Base-by-base conservation (phyloP, 768 basidiomycete species). In the Trametopsis cervina region DNA sequence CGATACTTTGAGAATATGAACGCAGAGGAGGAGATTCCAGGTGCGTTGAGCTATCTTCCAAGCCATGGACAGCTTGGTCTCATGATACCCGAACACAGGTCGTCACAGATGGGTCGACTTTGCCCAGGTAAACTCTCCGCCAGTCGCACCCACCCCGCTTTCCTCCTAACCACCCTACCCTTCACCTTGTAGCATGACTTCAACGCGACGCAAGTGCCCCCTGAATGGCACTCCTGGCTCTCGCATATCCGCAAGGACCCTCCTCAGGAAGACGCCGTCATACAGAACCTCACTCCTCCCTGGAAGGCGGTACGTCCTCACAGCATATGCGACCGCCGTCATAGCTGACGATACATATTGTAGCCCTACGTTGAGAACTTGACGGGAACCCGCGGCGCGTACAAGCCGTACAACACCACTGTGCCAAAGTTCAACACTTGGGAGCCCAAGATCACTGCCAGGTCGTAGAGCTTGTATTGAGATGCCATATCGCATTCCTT, bases 141-240 rank as follows among this genome's bases (percentile, higher is more conserved):
- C 17, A 18, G n/a, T 20, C 26, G 15, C 11, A 42, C 23, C 23
- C 27, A 44, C 15, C 27, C 26, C 2, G 40, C 13, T 13, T 41
- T 50, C 52, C 36, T 33, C 13, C 9, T 29, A 42, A 39, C 6
- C 25, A 17, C 26, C n/a, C 12, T 37, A 18, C 23, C 13, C 5
- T 17, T 18, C 3, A 21, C 13, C 6, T 6, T 44, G 12, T 48
- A 89, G 80, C 89, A 93, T 61, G 80, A 92, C 53, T 83, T 75
- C 67, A 86, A 97, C 59, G 90, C 89, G n/a, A 77, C 89, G 0
- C 95, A 99, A 71, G 83, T 96, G 27, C 89, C 92, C 13, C 79
- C 94, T 0, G 93, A 95, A 67, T 97, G 95, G 95, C 95, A 96
- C 69, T 82, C 93, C 4, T 98, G 94, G 94, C 68, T 97, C 29